Percentiles rank a stretch among this genome's conserved stretches.
Conservation (phyloP, 345 rosid genomes). For the Viola odorata region DNA sequence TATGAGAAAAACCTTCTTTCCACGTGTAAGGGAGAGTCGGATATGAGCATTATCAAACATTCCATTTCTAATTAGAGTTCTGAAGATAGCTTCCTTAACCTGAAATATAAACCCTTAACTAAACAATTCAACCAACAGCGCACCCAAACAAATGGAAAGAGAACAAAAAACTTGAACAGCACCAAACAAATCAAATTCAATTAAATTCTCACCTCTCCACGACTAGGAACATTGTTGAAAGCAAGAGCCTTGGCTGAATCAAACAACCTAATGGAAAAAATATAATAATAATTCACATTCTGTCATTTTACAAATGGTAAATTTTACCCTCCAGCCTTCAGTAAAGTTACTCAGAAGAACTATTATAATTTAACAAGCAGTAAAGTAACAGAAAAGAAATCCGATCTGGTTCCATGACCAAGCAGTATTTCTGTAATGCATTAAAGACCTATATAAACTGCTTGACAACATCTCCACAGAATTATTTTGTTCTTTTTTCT, state of each 20-base stretch:
- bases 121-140: conserved; percentile 3
- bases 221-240: conserved; percentile 64
- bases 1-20: conserved; percentile 53
- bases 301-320: background rate
- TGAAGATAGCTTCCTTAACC: conserved; percentile 82
- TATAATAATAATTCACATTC: conserved; percentile 14
- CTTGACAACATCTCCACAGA: too few relatives aligned
- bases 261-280: conserved; percentile 43
- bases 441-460: too few relatives aligned
- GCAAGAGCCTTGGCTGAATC: conserved; percentile 94
- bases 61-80: conserved; percentile 68
- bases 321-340: background rate
- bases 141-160: background rate
- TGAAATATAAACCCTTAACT: conserved; percentile 15
- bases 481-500: too few relatives aligned
- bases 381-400: too few relatives aligned
- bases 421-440: too few relatives aligned
- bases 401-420: too few relatives aligned
- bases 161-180: background rate
- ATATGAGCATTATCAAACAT: conserved; percentile 87
- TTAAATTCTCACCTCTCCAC: conserved; percentile 51
- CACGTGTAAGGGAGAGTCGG: conserved; percentile 78
- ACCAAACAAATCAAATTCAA: conserved; percentile 8
- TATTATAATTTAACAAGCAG: too few relatives aligned
- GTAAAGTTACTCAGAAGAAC: background rate